Conservation (phyloP, 805 yeast species). For the Saccharomycopsis fodiens region DNA sequence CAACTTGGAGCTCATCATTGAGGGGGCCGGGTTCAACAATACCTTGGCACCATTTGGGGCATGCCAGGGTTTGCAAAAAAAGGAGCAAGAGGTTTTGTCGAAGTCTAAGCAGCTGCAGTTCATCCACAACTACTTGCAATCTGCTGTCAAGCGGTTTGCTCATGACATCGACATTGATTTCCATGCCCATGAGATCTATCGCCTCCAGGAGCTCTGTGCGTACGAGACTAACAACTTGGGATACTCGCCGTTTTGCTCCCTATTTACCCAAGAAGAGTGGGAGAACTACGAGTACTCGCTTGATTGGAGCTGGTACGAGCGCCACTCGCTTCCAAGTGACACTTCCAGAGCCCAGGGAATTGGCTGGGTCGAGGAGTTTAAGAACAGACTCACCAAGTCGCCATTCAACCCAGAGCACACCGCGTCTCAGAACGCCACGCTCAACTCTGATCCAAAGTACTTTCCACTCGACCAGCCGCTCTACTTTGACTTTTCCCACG, state of each 20-base stretch:
- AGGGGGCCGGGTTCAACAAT: slow-evolving; percentile 21
- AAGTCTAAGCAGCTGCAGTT: neutral
- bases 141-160: slow-evolving; percentile 7
- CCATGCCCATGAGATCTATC: slow-evolving; percentile 36
- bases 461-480: slow-evolving; percentile 41
- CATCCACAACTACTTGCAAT: slow-evolving; percentile 2
- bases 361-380: slow-evolving; percentile 38
- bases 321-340: slow-evolving; percentile 51
- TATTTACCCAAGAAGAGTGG: slow-evolving; percentile 63
- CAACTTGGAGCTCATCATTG: slow-evolving; percentile 21
- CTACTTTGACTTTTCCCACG: slow-evolving; percentile 72
- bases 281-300: slow-evolving; percentile 50
- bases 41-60: slow-evolving; percentile 18
- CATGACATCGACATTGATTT: neutral
- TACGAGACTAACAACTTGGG: slow-evolving; percentile 69
- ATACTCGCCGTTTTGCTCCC: slow-evolving; percentile 56
- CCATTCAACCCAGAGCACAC: slow-evolving; percentile 41
- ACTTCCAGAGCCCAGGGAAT: slow-evolving; percentile 53
- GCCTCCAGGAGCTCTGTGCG: slow-evolving; percentile 60
- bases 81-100: neutral
- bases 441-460: slow-evolving; percentile 23
- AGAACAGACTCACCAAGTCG: slow-evolving; percentile 36
- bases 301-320: slow-evolving; percentile 54
- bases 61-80: neutral
- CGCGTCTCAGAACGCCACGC: slow-evolving; percentile 39